Evolutionary conservation across 2,329 filamentous ascomycete genomes (phyloP).

Genomic region (Fusarium tupiense): DNA sequence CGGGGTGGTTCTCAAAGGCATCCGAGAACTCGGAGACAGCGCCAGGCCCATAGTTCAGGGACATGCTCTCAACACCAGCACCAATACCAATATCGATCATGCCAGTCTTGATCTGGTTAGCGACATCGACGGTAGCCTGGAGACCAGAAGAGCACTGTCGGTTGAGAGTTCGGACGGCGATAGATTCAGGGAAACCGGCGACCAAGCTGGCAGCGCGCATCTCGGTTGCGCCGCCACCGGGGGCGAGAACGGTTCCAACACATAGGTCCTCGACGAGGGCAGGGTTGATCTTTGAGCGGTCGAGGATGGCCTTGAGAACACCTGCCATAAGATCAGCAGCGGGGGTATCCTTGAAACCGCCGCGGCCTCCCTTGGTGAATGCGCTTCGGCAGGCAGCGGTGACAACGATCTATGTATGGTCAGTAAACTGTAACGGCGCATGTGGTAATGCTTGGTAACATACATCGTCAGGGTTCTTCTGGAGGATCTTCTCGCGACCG

Average conservation of each 20-base stretch:
- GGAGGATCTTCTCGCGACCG: slow-evolving; percentile 65
- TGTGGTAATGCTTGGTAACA: slow-evolving; percentile 23
- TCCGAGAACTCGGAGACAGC: slow-evolving; percentile 96
- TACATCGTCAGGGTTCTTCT: slow-evolving; percentile 76
- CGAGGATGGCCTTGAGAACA: slow-evolving; percentile 82
- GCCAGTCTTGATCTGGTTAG: slow-evolving; percentile 87
- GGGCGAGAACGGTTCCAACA: slow-evolving; percentile 89
- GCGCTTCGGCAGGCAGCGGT: slow-evolving; percentile 92
- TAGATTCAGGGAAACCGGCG: slow-evolving; percentile 86
- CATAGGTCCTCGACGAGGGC: slow-evolving; percentile 89
- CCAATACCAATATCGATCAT: slow-evolving; percentile 97
- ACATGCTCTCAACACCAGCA: slow-evolving; percentile 97
- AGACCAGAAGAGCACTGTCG: slow-evolving; percentile 94
- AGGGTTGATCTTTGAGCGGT: slow-evolving; percentile 90
- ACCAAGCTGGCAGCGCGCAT: slow-evolving; percentile 92
- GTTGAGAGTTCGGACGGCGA: slow-evolving; percentile 90
- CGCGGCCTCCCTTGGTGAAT: slow-evolving; percentile 92
- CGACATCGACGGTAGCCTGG: slow-evolving; percentile 92
- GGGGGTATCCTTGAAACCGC: slow-evolving; percentile 93
- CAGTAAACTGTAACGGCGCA: background rate
- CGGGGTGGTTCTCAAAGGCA: slow-evolving; percentile 80
- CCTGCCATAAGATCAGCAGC: slow-evolving; percentile 87
- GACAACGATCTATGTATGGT: slow-evolving; percentile 75
- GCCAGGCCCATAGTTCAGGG: slow-evolving; percentile 84
- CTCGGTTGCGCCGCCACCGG: slow-evolving; percentile 94